Evolutionary conservation across 805 yeast species (phyloP).

Genomic region (Hanseniaspora lindneri): DNA sequence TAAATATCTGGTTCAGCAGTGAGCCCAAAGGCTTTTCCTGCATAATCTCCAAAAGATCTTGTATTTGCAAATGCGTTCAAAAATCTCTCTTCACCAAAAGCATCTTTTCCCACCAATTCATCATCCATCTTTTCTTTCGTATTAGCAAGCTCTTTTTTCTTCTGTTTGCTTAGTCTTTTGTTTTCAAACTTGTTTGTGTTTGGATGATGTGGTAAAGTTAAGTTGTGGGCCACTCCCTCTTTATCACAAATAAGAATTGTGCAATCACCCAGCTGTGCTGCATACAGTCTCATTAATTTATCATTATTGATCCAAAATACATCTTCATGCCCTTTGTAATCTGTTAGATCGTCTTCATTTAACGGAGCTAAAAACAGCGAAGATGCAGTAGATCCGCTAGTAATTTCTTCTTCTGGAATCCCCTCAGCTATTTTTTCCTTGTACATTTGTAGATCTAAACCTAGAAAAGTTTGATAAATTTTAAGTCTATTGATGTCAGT

Average conservation of each 20-base stretch:
- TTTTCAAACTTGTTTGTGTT: constrained; percentile 61
- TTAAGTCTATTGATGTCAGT: constrained; percentile 27
- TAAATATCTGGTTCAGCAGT: constrained; percentile 84
- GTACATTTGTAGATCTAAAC: constrained; percentile 26
- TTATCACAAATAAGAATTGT: constrained; percentile 75
- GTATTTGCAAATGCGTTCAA: constrained; percentile 75
- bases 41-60: constrained; percentile 80
- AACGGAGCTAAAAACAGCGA: constrained; percentile 38
- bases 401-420: constrained; percentile 24
- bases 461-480: constrained; percentile 24
- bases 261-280: constrained; percentile 91
- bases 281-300: constrained; percentile 53
- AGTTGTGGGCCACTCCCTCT: constrained; percentile 62
- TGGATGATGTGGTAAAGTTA: constrained; percentile 80
- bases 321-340: constrained; percentile 22
- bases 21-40: constrained; percentile 71
- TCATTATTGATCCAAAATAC: constrained; percentile 46
- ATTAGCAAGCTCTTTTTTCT: constrained; percentile 20
- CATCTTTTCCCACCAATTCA: constrained; percentile 40
- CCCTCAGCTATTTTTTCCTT: constrained; percentile 36
- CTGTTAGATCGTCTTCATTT: constrained; percentile 18
- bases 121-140: constrained; percentile 9
- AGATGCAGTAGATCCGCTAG: constrained; percentile 65
- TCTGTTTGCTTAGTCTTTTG: constrained; percentile 51
- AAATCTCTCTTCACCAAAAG: constrained; percentile 85